These are phyloP conservation scores for Malus orientalis DNA, from an alignment of 306 rosid species.

Conservation along the genomic window DNA sequence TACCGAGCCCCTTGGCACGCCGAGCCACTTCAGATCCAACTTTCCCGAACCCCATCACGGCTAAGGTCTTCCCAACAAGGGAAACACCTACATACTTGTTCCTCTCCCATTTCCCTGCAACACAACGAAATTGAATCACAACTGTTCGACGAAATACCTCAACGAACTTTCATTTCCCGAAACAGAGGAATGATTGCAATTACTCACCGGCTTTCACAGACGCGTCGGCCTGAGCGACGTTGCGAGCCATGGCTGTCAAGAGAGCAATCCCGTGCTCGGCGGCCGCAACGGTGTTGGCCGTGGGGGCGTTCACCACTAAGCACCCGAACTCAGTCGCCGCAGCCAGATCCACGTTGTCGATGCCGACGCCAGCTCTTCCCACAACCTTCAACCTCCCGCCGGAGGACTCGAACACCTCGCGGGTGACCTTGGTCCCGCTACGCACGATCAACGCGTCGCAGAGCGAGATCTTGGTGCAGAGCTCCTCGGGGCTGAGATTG, in stretches of 20 bases:
- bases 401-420: slow-evolving; percentile 91
- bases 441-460: slow-evolving; percentile 93
- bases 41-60: slow-evolving; percentile 95
- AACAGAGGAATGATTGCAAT: not conserved
- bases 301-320: slow-evolving; percentile 90
- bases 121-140: not conserved
- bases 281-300: slow-evolving; percentile 94
- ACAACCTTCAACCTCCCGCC: slow-evolving; percentile 91
- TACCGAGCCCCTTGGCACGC: slow-evolving; percentile 96
- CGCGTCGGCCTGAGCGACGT: slow-evolving; percentile 94
- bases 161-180: not conserved
- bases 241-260: slow-evolving; percentile 89
- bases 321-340: slow-evolving; percentile 99
- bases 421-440: slow-evolving; percentile 84
- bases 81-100: slow-evolving; percentile 95
- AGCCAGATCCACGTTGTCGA: slow-evolving; percentile 96
- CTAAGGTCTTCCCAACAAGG: slow-evolving; percentile 91
- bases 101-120: slow-evolving; percentile 81
- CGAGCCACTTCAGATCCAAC: slow-evolving; percentile 98
- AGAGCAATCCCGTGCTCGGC: slow-evolving; percentile 98
- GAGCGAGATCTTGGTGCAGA: slow-evolving; percentile 94
- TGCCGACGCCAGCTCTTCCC: slow-evolving; percentile 96
- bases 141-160: slow-evolving; percentile 16
- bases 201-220: slow-evolving; percentile 80
- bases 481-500: slow-evolving; percentile 79